phyloP scores from a whole-genome alignment of 352 stramenopile genomes.

The Phytophthora tubulina region DNA sequence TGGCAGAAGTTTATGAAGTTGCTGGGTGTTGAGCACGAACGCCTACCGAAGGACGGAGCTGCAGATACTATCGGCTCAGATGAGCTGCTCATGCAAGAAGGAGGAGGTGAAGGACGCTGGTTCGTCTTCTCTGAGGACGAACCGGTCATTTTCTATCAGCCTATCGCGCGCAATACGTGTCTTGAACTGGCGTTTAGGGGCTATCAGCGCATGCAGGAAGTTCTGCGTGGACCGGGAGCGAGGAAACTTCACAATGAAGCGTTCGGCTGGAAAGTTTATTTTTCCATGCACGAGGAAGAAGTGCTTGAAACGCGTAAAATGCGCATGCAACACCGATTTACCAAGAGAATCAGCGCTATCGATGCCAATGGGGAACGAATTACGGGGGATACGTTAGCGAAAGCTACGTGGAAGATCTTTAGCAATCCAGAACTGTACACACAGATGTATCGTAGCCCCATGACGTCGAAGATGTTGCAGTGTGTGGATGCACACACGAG shows the following conservation, averaged over 20 bases:
- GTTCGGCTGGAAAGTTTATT: constrained; percentile 47
- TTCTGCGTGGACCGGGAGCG: constrained; percentile 29
- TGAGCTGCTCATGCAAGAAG: constrained; percentile 29
- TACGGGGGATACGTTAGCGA: constrained; percentile 44
- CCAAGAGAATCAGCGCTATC: constrained; percentile 43
- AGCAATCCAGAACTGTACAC: constrained; percentile 48
- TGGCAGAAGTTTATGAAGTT: constrained; percentile 42
- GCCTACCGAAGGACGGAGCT: constrained; percentile 12
- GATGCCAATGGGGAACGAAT: constrained; percentile 34
- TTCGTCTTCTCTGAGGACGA: constrained; percentile 40
- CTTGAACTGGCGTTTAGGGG: constrained; percentile 34
- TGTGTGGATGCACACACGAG: constrained; percentile 49
- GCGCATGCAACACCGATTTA: constrained; percentile 50
- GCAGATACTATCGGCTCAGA: constrained; percentile 11
- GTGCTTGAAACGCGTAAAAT: constrained; percentile 7
- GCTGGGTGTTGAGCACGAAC: constrained; percentile 34
- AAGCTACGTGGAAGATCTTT: constrained; percentile 51
- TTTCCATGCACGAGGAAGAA: constrained; percentile 36
- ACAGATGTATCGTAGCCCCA: constrained; percentile 48
- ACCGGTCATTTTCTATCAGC: constrained; percentile 40
- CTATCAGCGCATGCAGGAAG: constrained; percentile 39
- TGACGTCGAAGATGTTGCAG: constrained; percentile 55
- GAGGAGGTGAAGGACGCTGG: constrained; percentile 22
- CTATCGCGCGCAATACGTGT: constrained; percentile 28
- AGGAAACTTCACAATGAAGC: constrained; percentile 41